Percentiles rank a stretch among this genome's conserved stretches.
Evolutionary conservation across 805 yeast species (phyloP).

Genomic region (Lipomyces sp.): DNA sequence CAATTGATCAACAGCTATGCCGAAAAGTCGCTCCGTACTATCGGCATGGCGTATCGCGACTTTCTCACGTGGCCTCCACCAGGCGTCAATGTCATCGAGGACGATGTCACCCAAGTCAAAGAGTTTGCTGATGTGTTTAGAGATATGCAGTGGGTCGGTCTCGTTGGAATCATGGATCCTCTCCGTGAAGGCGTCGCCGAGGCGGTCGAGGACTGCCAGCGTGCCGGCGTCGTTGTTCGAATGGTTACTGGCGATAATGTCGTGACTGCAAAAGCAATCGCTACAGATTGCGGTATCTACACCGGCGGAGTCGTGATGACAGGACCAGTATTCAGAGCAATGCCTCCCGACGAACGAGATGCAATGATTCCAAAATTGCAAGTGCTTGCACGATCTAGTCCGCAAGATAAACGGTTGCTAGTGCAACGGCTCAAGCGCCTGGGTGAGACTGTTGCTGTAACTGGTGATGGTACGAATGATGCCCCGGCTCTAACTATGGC

Average conservation of each 20-base stretch:
- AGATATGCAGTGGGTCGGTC: conserved; percentile 62
- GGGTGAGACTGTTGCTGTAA: conserved; percentile 96
- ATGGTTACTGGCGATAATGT: conserved; percentile 99
- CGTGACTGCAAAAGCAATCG: conserved; percentile 88
- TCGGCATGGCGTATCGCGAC: conserved; percentile 84
- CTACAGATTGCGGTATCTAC: conserved; percentile 80
- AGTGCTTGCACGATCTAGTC: conserved; percentile 92
- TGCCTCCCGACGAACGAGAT: conserved; percentile 60
- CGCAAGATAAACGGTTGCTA: conserved; percentile 88
- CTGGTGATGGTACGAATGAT: conserved; percentile 99
- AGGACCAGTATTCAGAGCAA: conserved; percentile 84
- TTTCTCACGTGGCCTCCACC: conserved; percentile 73
- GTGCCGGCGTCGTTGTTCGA: conserved; percentile 91
- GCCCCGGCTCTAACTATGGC: conserved; percentile 97
- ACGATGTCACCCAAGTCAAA: conserved; percentile 37
- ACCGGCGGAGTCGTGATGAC: conserved; percentile 74
- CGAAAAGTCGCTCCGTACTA: conserved; percentile 79
- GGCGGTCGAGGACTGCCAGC: conserved; percentile 82
- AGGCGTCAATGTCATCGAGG: conserved; percentile 42
- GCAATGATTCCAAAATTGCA: conserved; percentile 71
- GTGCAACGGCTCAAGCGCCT: conserved; percentile 77
- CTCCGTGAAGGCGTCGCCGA: conserved; percentile 86
- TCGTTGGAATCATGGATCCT: conserved; percentile 96
- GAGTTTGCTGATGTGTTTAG: conserved; percentile 36
- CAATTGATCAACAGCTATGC: conserved; percentile 65